A percentile compares a stretch with the other conserved stretches of the same genome.
Evolutionary conservation across 192 early-diverging fungal genomes (phyloP).

Genomic region (Backusella psychrophila): DNA sequence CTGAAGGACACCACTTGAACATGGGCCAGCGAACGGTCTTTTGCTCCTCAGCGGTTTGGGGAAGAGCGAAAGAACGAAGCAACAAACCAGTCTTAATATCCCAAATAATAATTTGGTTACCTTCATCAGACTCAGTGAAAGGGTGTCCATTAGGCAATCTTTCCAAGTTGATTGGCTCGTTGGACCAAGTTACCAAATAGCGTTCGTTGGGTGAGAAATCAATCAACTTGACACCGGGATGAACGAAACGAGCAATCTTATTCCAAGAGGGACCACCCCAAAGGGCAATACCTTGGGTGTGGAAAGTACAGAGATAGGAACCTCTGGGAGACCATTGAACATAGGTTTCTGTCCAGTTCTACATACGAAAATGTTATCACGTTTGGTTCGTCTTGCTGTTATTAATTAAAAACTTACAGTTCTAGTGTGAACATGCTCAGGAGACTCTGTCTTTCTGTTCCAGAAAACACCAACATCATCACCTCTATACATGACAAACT

Average conservation of each 20-base stretch:
- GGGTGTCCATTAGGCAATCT: constrained; percentile 65
- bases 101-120: constrained; percentile 83
- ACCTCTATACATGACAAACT: constrained; percentile 84
- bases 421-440: constrained; percentile 72
- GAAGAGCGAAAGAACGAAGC: constrained; percentile 83
- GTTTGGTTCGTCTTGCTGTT: neutral
- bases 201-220: constrained; percentile 95
- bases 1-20: constrained; percentile 96
- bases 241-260: constrained; percentile 87
- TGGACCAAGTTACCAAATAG: constrained; percentile 86
- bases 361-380: neutral
- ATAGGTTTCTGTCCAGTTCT: constrained; percentile 94
- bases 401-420: constrained; percentile 27
- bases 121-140: constrained; percentile 66
- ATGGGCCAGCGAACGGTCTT: constrained; percentile 82
- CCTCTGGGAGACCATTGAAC: constrained; percentile 96
- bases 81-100: constrained; percentile 80
- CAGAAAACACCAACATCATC: constrained; percentile 84
- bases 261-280: constrained; percentile 94
- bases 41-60: constrained; percentile 46
- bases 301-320: constrained; percentile 91
- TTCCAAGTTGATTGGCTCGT: constrained; percentile 73
- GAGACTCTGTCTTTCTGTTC: constrained; percentile 83
- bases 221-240: constrained; percentile 84
- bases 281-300: constrained; percentile 88